These are phyloP conservation scores for Coemansia sp. DNA, from an alignment of 192 early-diverging fungal genomes.

Conservation along the genomic window DNA sequence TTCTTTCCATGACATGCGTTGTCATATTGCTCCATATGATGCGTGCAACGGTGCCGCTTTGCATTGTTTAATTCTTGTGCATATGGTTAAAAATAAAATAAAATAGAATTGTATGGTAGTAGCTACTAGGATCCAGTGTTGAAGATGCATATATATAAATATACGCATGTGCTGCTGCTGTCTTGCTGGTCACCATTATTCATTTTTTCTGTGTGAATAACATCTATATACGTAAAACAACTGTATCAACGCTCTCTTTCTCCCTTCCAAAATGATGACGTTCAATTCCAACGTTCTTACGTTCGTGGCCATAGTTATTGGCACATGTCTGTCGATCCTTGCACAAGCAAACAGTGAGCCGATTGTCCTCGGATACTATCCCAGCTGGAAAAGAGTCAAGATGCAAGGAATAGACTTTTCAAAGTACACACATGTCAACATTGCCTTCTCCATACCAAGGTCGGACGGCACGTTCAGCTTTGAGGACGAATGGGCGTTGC, in stretches of 20 bases:
- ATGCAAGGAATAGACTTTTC: conserved; percentile 27
- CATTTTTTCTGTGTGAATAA: not conserved
- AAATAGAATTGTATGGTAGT: no score
- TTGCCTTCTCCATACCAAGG: conserved; percentile 58
- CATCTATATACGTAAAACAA: not conserved
- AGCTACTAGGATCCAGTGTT: no score
- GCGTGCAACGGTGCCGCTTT: not conserved
- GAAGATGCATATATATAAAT: no score
- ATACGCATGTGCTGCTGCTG: no score
- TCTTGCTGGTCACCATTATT: not conserved
- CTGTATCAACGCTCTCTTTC: not conserved
- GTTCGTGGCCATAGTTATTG: not conserved
- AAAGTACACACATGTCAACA: conserved; percentile 67
- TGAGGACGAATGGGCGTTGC: conserved; percentile 33
- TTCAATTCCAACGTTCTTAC: not conserved
- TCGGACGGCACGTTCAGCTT: conserved; percentile 34
- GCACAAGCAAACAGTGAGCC: conserved; percentile 5
- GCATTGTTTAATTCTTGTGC: not conserved
- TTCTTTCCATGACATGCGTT: no score
- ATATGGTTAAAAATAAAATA: not conserved
- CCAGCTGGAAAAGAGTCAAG: conserved; percentile 22
- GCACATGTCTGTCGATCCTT: not conserved
- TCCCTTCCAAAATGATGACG: not conserved
- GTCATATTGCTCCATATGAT: no score
- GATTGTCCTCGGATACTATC: conserved; percentile 30